Conservation (phyloP, 2,329 filamentous ascomycete genomes). For the Ceratocystis diversiconidia region DNA sequence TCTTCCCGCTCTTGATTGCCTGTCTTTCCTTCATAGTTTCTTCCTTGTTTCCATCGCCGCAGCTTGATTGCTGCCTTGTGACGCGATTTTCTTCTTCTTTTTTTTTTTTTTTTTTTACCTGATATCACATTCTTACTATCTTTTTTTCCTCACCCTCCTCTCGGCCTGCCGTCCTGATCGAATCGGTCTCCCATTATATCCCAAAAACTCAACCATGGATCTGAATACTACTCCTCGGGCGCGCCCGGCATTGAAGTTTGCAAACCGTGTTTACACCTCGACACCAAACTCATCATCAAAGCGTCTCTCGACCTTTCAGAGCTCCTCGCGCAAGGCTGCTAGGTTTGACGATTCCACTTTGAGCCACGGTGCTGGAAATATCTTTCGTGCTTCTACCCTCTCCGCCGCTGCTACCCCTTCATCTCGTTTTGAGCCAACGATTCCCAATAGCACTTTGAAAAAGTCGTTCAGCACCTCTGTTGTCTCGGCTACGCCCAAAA, state of each 20-base stretch:
- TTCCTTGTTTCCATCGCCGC: slow-evolving; percentile 1
- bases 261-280: slow-evolving; percentile 29
- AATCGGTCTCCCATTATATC: background rate
- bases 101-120: background rate
- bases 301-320: slow-evolving; percentile 29
- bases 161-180: background rate
- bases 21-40: slow-evolving; percentile 10
- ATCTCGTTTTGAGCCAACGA: slow-evolving; percentile 32
- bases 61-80: slow-evolving; percentile 11
- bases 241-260: slow-evolving; percentile 31
- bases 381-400: slow-evolving; percentile 30
- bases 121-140: background rate
- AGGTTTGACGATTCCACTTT: slow-evolving; percentile 21
- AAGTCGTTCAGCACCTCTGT: slow-evolving; percentile 34
- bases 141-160: background rate
- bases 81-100: background rate
- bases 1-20: background rate
- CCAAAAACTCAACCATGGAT: slow-evolving; percentile 10
- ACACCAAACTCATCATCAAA: slow-evolving; percentile 19
- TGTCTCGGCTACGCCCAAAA: slow-evolving; percentile 31
- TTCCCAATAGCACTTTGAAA: slow-evolving; percentile 33
- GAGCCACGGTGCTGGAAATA: slow-evolving; percentile 29
- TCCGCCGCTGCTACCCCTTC: slow-evolving; percentile 24
- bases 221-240: slow-evolving; percentile 20
- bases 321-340: slow-evolving; percentile 25